Conservation (phyloP, 805 yeast genomes). For the Saccharomycopsis amapae region DNA sequence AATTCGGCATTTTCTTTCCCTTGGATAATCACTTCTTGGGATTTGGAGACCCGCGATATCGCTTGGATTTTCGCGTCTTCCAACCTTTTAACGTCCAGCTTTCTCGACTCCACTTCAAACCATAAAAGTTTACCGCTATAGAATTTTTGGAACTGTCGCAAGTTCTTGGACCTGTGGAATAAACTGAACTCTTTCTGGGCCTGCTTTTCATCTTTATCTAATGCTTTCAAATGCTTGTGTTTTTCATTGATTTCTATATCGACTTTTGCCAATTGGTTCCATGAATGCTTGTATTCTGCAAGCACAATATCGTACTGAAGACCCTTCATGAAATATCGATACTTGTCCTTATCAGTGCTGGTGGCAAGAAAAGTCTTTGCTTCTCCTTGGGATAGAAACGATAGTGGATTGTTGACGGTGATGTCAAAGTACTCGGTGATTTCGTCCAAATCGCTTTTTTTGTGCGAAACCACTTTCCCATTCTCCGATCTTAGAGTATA, state of each 20-base stretch:
- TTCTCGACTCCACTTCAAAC: slow-evolving; percentile 34
- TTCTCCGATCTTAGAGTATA: slow-evolving; percentile 39
- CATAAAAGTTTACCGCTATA: slow-evolving; percentile 43
- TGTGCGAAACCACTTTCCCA: slow-evolving; percentile 49
- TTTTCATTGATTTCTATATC: slow-evolving; percentile 32
- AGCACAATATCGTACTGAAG: slow-evolving; percentile 61
- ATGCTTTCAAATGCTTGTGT: slow-evolving; percentile 35
- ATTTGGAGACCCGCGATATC: neutral
- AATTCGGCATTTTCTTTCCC: neutral
- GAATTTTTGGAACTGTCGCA: slow-evolving; percentile 33
- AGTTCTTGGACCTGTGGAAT: slow-evolving; percentile 35
- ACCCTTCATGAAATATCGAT: slow-evolving; percentile 74
- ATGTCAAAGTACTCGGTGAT: slow-evolving; percentile 67
- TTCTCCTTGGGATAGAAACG: slow-evolving; percentile 86
- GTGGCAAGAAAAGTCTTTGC: slow-evolving; percentile 88
- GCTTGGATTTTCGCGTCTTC: neutral
- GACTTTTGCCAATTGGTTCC: slow-evolving; percentile 31
- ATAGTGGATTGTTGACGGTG: slow-evolving; percentile 83
- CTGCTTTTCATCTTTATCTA: slow-evolving; percentile 35
- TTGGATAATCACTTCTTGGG: neutral
- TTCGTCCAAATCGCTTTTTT: slow-evolving; percentile 57
- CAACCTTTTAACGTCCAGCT: slow-evolving; percentile 23
- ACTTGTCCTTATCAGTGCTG: slow-evolving; percentile 66
- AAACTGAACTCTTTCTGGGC: slow-evolving; percentile 36
- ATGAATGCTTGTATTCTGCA: slow-evolving; percentile 41